phyloP scores from a whole-genome alignment of 2,329 filamentous ascomycete genomes.

The Ploettnerulaceae sp. region DNA sequence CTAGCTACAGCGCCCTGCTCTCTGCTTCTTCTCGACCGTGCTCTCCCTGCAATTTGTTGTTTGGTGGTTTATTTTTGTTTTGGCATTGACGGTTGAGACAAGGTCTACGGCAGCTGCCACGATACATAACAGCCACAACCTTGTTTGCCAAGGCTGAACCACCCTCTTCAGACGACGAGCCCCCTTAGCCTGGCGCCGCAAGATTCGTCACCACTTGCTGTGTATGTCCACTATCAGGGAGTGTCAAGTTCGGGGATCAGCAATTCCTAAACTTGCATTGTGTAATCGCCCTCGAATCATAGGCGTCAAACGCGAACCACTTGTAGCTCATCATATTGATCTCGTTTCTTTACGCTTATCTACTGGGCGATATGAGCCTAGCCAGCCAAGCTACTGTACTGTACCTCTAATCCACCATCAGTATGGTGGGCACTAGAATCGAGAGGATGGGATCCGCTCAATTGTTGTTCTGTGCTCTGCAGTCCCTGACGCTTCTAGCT shows the following conservation, averaged over 20 bases:
- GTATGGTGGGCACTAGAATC: not conserved
- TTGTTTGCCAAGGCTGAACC: conserved; percentile 1
- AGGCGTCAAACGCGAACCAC: not conserved
- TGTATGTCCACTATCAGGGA: too few species aligned
- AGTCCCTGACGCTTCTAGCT: not conserved
- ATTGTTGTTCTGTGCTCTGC: conserved; percentile 1
- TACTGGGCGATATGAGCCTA: too few species aligned
- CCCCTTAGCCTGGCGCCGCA: conserved; percentile 5
- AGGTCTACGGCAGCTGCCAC: not conserved
- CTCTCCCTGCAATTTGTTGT: conserved; percentile 2
- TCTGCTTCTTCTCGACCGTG: too few species aligned
- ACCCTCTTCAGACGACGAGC: conserved; percentile 8
- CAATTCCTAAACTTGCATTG: conserved; percentile 16
- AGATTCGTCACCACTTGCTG: conserved; percentile 23
- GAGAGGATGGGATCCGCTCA: not conserved
- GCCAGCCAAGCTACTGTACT: too few species aligned
- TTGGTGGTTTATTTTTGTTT: not conserved
- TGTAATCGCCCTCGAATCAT: conserved; percentile 14
- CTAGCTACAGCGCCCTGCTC: too few species aligned
- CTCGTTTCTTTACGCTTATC: too few species aligned
- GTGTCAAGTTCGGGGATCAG: conserved; percentile 7
- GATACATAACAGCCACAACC: conserved; percentile 4
- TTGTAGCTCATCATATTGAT: not conserved
- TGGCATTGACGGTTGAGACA: conserved; percentile 4
- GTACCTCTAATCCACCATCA: too few species aligned